Evolutionary conservation across 352 stramenopile genomes (phyloP).

Genomic region (Pythium inflatum): DNA sequence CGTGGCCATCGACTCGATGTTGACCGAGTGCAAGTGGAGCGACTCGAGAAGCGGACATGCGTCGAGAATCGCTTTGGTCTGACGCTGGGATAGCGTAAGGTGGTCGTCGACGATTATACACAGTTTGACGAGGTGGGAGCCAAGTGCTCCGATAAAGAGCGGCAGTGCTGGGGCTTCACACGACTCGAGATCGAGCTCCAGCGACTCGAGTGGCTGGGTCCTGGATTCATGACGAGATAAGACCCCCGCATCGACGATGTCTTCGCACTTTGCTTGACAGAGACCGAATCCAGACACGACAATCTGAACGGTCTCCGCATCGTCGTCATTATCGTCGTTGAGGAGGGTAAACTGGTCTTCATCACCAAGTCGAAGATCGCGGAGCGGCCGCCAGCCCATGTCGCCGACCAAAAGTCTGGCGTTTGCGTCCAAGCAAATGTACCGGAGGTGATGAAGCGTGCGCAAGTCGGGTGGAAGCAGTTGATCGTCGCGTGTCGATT

Average conservation of each 20-base stretch:
- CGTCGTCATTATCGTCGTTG: neutral
- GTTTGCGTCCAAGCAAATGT: neutral
- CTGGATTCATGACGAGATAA: neutral
- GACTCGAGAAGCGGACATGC: neutral
- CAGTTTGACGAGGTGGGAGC: neutral
- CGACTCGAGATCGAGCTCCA: neutral
- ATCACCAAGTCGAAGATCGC: neutral
- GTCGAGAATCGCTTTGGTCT: neutral
- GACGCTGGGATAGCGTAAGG: neutral
- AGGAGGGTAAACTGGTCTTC: neutral
- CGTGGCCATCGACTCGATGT: neutral
- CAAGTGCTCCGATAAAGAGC: neutral
- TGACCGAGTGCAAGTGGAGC: neutral
- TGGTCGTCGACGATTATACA: neutral
- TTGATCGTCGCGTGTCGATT: neutral
- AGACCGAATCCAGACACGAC: conserved; percentile 1
- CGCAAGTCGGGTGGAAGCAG: neutral
- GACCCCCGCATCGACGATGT: neutral
- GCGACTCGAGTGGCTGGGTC: neutral
- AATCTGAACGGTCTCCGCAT: neutral
- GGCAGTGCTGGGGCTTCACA: neutral
- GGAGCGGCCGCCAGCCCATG: neutral
- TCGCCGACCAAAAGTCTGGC: neutral
- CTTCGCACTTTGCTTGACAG: conserved; percentile 4
- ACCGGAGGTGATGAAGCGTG: neutral